Conservation (phyloP, 176 grass and related monocot genomes). For the Aegilops speltoides region DNA sequence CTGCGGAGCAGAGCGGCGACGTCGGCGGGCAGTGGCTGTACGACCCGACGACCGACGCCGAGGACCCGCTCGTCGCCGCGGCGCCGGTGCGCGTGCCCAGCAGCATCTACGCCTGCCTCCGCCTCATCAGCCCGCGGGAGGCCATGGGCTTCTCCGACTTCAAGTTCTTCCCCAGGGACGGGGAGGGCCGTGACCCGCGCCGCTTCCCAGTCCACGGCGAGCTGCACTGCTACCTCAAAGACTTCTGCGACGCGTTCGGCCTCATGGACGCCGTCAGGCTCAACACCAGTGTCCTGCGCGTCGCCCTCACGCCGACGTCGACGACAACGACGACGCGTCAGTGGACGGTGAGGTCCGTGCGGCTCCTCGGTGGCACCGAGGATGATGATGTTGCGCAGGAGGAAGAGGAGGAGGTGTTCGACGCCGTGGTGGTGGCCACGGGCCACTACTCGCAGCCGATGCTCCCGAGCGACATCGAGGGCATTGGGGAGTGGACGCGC, state of each 20-base stretch:
- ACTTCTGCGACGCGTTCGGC: not conserved
- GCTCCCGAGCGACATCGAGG: not conserved
- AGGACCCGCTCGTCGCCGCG: not conserved
- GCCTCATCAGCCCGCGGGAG: not conserved
- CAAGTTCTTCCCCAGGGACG: not conserved
- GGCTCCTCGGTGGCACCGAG: not conserved
- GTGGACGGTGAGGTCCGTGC: not conserved
- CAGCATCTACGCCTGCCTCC: not conserved
- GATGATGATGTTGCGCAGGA: not conserved
- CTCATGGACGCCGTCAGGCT: not conserved
- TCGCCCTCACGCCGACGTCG: not conserved
- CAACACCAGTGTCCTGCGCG: not conserved
- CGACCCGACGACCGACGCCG: not conserved
- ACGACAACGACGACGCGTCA: not conserved
- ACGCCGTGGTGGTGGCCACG: not conserved
- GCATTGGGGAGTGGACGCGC: not conserved
- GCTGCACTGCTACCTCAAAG: not conserved
- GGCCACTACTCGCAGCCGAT: not conserved
- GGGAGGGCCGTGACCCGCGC: not conserved
- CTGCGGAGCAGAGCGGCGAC: not conserved
- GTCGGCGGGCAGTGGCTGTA: not conserved
- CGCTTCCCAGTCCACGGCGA: not conserved
- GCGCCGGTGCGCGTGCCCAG: not conserved
- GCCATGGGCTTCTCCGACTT: not conserved
- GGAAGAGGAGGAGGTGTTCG: not conserved